Base-by-base conservation (phyloP, 1,284 basidiomycete genomes). In the Dichomitus squalens region DNA sequence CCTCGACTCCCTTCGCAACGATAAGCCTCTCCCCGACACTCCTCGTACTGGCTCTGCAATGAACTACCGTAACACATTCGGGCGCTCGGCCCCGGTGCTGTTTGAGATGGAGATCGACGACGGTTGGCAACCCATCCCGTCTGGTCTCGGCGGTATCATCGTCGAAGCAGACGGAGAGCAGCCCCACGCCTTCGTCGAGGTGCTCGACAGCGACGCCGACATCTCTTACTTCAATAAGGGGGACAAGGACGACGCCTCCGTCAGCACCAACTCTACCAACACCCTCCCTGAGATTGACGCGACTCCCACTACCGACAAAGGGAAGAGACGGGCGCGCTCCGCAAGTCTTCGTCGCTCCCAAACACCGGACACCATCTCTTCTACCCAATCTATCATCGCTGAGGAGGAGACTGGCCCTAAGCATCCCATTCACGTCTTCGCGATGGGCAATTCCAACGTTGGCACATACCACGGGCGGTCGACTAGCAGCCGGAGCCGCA, bases 181-280 rank as follows among this genome's bases (percentile, higher is more conserved):
- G 47, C 80, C 83, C 6, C 86, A 87, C 70, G 87, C 83, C 5
- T 88, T 82, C 67, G 82, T 89, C 20, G 87, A 88, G 69, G 75
- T 79, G 27, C 66, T 90, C 23, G 79, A 79, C 34, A 84, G 80
- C 63, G 80, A 83, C 52, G 65, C 66, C 21, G 75, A 72, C 54
- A 50, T 66, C 46, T 69, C 70, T 39, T 73, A 67, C 47, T 39
- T 43, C 33, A 57, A 43, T 25, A 60, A 68, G 8, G 27, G 52
- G 27, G 57, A 59, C 27, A 58, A 55, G 11, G 52, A 49, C 16
- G 53, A 56, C 35, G 46, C 40, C 38, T 60, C 67, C 7, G 61
- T 59, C 14, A 54, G 65, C 54, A 51, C 66, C 18, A 54, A 58
- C 21, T 58, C 65, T 4, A 58, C 53, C 20, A 14, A 53, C 49